Conservation (phyloP, 352 stramenopile species). For the Albugo laibachii region DNA sequence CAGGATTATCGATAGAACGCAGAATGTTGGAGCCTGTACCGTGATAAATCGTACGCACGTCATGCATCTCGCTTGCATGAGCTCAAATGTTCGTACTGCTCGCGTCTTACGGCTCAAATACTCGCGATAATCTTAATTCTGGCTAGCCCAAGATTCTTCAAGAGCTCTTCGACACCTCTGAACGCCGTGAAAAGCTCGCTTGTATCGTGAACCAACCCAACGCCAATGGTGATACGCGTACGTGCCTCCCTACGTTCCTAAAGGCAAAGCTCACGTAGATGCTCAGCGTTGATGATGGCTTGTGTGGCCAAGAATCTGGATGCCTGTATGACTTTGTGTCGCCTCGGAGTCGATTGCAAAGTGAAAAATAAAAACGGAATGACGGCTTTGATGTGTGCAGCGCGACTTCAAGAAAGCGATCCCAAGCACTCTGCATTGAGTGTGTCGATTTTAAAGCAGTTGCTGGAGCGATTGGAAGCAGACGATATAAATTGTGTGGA, state of each 20-base stretch:
- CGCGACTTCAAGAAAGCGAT: slow-evolving; percentile 18
- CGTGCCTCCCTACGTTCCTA: neutral
- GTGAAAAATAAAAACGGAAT: slow-evolving; percentile 29
- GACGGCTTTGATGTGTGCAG: slow-evolving; percentile 63
- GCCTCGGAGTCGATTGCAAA: slow-evolving; percentile 18
- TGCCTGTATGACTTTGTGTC: slow-evolving; percentile 21
- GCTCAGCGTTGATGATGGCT: slow-evolving; percentile 66
- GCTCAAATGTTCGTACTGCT: slow-evolving; percentile 23
- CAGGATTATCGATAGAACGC: slow-evolving; percentile 28
- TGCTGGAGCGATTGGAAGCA: slow-evolving; percentile 15
- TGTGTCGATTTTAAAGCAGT: slow-evolving; percentile 20
- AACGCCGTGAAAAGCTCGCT: slow-evolving; percentile 26
- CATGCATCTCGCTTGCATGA: slow-evolving; percentile 60
- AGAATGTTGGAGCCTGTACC: slow-evolving; percentile 29
- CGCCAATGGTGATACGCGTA: slow-evolving; percentile 59
- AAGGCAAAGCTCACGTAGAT: neutral
- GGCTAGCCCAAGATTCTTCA: slow-evolving; percentile 31
- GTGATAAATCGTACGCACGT: slow-evolving; percentile 46
- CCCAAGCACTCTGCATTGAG: slow-evolving; percentile 4
- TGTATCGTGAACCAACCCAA: slow-evolving; percentile 34
- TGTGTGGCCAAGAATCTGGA: slow-evolving; percentile 54
- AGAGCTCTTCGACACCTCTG: slow-evolving; percentile 21
- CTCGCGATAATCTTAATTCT: neutral
- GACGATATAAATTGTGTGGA: slow-evolving; percentile 18
- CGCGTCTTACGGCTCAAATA: neutral